These are phyloP conservation scores for Candida khao-thaluensis DNA, from an alignment of 805 yeast species.

Conservation along the genomic window DNA sequence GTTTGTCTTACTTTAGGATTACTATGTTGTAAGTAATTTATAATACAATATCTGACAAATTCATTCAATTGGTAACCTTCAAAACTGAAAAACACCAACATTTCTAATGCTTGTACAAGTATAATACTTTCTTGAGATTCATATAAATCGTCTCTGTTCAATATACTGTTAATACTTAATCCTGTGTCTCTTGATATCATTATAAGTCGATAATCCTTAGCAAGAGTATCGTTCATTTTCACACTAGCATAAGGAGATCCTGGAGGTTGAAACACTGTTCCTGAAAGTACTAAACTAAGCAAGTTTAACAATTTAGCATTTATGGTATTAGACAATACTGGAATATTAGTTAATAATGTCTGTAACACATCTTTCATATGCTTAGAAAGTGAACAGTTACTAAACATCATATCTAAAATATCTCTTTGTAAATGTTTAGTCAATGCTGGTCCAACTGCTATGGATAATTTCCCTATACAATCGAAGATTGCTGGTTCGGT, in stretches of 20 bases:
- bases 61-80: conserved; percentile 77
- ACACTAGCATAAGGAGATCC: conserved; percentile 74
- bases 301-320: conserved; percentile 69
- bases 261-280: conserved; percentile 77
- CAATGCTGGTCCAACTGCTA: conserved; percentile 89
- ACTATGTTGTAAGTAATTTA: conserved; percentile 80
- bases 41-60: conserved; percentile 80
- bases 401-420: conserved; percentile 70
- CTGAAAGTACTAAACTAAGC: conserved; percentile 74
- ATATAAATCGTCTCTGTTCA: conserved; percentile 30
- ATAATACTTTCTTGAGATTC: conserved; percentile 43
- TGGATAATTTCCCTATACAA: conserved; percentile 82
- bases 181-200: conserved; percentile 72
- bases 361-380: conserved; percentile 75
- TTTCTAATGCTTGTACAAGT: conserved; percentile 74
- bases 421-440: conserved; percentile 86
- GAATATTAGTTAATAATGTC: conserved; percentile 67
- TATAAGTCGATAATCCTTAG: conserved; percentile 73
- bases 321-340: conserved; percentile 73
- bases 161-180: conserved; percentile 32
- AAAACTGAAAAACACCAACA: conserved; percentile 73
- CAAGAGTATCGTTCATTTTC: conserved; percentile 60
- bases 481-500: conserved; percentile 84
- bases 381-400: conserved; percentile 76
- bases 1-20: conserved; percentile 76